Base-by-base conservation (phyloP, 2,329 filamentous ascomycete species). In the Dothistroma septosporum region DNA sequence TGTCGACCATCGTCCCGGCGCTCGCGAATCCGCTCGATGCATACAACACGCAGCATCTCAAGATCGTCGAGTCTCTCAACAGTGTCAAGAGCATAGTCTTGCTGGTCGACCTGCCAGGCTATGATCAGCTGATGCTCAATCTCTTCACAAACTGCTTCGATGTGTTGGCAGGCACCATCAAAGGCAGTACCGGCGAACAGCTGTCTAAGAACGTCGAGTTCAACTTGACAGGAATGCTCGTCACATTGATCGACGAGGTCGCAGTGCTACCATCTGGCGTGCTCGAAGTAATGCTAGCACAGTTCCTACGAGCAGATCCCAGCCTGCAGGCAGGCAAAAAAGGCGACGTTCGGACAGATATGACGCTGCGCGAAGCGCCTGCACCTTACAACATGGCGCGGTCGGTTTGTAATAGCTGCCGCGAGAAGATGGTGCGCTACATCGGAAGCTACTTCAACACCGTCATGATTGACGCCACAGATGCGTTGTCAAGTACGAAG, bases 391-490 rank as follows among this genome's bases (percentile, higher is more conserved):
- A 94, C 72, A 96, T 97, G 89, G 93, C 94, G 22, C 96, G 95
- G 76, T 90, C 90, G 2, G 87, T 99, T 49, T 99, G 94, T 79
- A 94, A 92, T 70, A 85, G 85, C 19, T 95, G 88, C 68, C 86
- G 90, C 0, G 93, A 97, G 68, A 95, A 95, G 76, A 97, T 99
- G 93, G 88, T 91, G 0, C 88, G 92, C 63, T 91, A 95, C 67
- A 88, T 97, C 59, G 93, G 91, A 67, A 92, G 96, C 71, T 99
- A 97, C 75, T 99, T 99, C 74, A 96, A 92, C 76, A 92, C 96
- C 59, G 92, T 97, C 55, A 95, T 99, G 60, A 87, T 97, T 63
- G 92, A 97, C 72, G 90, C 92, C 3, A 92, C 71, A 12, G 71
- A 74, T 19, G 67, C 63, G 5, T 55, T 68, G 11, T 58, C 64